A percentile compares a stretch with the other conserved stretches of the same genome.
Conservation (phyloP, 768 basidiomycete species). For the Cystofilobasidium macerans region DNA sequence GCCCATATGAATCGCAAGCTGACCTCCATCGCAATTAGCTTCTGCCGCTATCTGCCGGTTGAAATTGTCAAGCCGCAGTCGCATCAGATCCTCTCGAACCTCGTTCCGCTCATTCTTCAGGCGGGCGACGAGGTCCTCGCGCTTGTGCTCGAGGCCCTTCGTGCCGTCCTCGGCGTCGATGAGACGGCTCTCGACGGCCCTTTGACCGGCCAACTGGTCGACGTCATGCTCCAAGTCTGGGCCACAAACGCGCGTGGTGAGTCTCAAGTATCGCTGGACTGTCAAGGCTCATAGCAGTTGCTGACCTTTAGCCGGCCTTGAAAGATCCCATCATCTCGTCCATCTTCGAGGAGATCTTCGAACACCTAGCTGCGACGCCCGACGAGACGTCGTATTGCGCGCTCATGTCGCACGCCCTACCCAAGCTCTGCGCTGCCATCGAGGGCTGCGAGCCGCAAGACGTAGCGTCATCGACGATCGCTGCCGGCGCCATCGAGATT, state of each 20-base stretch:
- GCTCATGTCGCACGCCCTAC: constrained; percentile 62
- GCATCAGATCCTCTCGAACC: constrained; percentile 61
- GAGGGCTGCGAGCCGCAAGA: constrained; percentile 27
- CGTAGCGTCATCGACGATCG: constrained; percentile 42
- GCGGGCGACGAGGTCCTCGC: constrained; percentile 81
- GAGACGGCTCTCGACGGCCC: constrained; percentile 45
- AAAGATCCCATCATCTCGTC: constrained; percentile 81
- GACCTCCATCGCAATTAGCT: constrained; percentile 43
- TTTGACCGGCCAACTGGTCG: constrained; percentile 54
- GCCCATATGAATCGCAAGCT: background rate
- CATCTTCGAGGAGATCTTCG: constrained; percentile 68
- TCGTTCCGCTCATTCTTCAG: constrained; percentile 68
- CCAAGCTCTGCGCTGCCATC: constrained; percentile 58
- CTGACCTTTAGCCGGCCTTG: background rate
- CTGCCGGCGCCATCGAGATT: constrained; percentile 71
- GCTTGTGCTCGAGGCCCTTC: constrained; percentile 73
- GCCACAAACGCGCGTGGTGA: constrained; percentile 72
- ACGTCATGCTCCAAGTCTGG: constrained; percentile 69
- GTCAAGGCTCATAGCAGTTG: background rate
- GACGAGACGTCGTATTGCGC: constrained; percentile 55
- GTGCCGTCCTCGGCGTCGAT: constrained; percentile 64
- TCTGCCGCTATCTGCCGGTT: constrained; percentile 42
- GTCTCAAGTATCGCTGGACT: constrained; percentile 7
- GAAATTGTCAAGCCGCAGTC: constrained; percentile 54
- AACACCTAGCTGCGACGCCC: constrained; percentile 54